These are phyloP conservation scores for Pyrenula massariospora DNA, from an alignment of 495 filamentous ascomycete genomes.

Conservation along the genomic window DNA sequence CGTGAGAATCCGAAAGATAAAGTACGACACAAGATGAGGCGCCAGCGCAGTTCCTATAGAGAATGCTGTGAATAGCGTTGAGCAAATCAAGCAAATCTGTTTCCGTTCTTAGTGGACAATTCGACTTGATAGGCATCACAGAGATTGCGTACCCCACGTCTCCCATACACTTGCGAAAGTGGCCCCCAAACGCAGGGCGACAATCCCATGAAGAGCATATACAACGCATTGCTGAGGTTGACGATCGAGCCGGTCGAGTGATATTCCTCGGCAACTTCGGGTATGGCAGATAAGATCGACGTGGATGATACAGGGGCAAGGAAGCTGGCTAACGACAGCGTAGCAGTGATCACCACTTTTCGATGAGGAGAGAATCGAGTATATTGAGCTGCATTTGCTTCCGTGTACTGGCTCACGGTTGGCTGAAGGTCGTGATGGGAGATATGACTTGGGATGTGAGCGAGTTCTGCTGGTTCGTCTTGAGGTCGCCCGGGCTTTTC, in stretches of 20 bases:
- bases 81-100: conserved; percentile 43
- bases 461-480: conserved; percentile 1
- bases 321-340: conserved; percentile 56
- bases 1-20: conserved; percentile 56
- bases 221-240: conserved; percentile 58
- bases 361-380: conserved; percentile 38
- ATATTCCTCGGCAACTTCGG: conserved; percentile 54
- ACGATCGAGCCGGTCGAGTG: conserved; percentile 51
- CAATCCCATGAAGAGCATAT: conserved; percentile 59
- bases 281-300: conserved; percentile 55
- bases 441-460: conserved; percentile 11
- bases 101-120: conserved; percentile 5
- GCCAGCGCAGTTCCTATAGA: conserved; percentile 56
- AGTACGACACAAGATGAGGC: conserved; percentile 55
- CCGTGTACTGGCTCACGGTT: conserved; percentile 12
- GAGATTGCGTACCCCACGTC: conserved; percentile 37
- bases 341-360: conserved; percentile 48
- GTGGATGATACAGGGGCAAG: conserved; percentile 59
- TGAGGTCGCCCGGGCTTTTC: conserved; percentile 17
- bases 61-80: conserved; percentile 48
- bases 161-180: conserved; percentile 54
- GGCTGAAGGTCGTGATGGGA: conserved; percentile 22
- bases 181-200: conserved; percentile 57
- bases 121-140: neutral
- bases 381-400: conserved; percentile 35